Evolutionary conservation across 2,329 filamentous ascomycete species (phyloP).

Genomic region (Thermomyces lanuginosus): DNA sequence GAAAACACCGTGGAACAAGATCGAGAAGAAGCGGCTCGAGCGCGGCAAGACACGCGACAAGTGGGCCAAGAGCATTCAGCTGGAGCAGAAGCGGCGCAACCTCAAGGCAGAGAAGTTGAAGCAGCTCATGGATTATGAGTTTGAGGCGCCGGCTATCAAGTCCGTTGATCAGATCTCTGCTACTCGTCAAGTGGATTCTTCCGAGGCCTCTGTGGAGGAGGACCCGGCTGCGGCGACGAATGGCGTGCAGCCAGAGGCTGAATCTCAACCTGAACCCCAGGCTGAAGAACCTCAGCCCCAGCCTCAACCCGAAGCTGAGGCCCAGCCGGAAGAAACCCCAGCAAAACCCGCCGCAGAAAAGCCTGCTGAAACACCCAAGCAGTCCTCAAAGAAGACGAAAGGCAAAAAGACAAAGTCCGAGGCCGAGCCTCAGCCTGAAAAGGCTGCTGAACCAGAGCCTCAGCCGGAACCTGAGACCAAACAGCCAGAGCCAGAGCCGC

Average conservation of each 20-base stretch:
- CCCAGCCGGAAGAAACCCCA: conserved; percentile 8
- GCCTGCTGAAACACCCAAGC: conserved; percentile 17
- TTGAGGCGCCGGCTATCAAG: conserved; percentile 58
- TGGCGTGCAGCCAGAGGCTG: conserved; percentile 18
- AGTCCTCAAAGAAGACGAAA: conserved; percentile 17
- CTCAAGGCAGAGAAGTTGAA: conserved; percentile 59
- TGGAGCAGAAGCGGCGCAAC: conserved; percentile 54
- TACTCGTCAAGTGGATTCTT: no score
- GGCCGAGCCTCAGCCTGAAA: conserved; percentile 3
- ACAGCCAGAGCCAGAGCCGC: conserved; percentile 1
- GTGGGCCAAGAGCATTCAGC: conserved; percentile 63
- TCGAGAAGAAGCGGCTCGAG: conserved; percentile 59
- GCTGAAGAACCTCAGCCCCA: conserved; percentile 12
- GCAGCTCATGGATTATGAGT: conserved; percentile 61
- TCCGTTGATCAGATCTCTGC: no score
- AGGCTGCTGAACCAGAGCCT: conserved; percentile 3
- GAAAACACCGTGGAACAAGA: conserved; percentile 69
- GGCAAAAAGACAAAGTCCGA: conserved; percentile 9
- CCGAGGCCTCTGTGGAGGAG: conserved; percentile 32
- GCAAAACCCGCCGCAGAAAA: conserved; percentile 13
- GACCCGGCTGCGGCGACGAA: conserved; percentile 4
- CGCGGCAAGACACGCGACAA: conserved; percentile 54
- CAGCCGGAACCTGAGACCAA: no score
- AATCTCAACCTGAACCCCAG: conserved; percentile 4
- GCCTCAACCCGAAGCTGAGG: conserved; percentile 11